These are phyloP conservation scores for Lactarius sanguifluus DNA, from an alignment of 768 basidiomycete genomes.

Conservation along the genomic window DNA sequence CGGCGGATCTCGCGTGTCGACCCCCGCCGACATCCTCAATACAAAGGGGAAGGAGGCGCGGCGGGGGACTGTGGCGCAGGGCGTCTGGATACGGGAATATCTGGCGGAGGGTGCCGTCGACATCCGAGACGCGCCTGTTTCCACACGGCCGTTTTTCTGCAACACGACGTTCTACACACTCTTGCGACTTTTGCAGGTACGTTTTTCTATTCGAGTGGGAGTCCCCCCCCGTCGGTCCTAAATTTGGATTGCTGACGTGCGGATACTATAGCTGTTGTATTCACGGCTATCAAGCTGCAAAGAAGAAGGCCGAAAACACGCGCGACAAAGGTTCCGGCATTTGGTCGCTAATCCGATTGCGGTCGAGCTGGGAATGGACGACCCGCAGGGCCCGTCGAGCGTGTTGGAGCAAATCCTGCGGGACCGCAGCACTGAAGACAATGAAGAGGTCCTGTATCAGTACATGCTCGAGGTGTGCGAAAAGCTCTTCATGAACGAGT, in stretches of 20 bases:
- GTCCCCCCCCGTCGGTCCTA: background rate
- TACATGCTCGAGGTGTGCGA: slow-evolving; percentile 90
- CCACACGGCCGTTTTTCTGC: slow-evolving; percentile 70
- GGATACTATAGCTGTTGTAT: slow-evolving; percentile 71
- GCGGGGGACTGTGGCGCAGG: background rate
- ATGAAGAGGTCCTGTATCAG: slow-evolving; percentile 74
- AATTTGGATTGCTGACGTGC: slow-evolving; percentile 2
- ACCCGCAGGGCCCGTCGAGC: slow-evolving; percentile 71
- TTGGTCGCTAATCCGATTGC: slow-evolving; percentile 79
- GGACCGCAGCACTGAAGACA: slow-evolving; percentile 44
- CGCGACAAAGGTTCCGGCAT: slow-evolving; percentile 62
- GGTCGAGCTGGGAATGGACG: slow-evolving; percentile 80
- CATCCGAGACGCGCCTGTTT: slow-evolving; percentile 33
- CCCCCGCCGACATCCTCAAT: slow-evolving; percentile 21
- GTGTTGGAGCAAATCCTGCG: slow-evolving; percentile 66
- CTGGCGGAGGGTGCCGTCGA: slow-evolving; percentile 25
- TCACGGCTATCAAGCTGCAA: slow-evolving; percentile 85
- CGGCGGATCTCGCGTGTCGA: slow-evolving; percentile 22
- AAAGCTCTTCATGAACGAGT: slow-evolving; percentile 88
- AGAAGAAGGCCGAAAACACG: slow-evolving; percentile 69
- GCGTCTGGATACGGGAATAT: slow-evolving; percentile 26
- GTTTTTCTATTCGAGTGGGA: slow-evolving; percentile 34
- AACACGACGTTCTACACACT: slow-evolving; percentile 94
- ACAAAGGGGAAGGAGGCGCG: slow-evolving; percentile 18
- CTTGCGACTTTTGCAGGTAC: slow-evolving; percentile 82